These are phyloP conservation scores for Tulasnella sp. DNA, from an alignment of 768 basidiomycete genomes.

Conservation along the genomic window DNA sequence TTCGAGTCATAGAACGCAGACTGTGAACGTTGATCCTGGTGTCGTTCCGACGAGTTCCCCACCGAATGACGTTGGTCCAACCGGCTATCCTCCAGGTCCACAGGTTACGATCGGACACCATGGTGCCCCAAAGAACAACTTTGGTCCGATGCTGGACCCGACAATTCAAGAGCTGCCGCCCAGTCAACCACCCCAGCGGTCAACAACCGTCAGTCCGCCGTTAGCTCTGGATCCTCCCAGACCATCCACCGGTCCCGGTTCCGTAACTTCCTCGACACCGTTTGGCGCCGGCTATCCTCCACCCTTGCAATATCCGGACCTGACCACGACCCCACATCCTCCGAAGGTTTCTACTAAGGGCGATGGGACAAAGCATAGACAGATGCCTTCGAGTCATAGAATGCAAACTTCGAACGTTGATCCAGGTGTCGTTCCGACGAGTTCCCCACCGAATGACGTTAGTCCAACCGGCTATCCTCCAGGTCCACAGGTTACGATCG, in stretches of 20 bases:
- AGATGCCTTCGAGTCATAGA: background rate
- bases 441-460: slow-evolving; percentile 9
- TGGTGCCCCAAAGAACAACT: background rate
- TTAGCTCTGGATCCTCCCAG: slow-evolving; percentile 16
- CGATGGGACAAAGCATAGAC: background rate
- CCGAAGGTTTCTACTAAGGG: background rate
- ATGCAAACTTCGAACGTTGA: background rate
- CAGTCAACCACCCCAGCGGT: slow-evolving; percentile 27
- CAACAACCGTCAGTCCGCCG: slow-evolving; percentile 25
- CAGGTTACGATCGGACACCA: background rate
- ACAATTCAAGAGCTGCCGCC: slow-evolving; percentile 32
- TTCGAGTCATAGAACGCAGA: background rate
- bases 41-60: background rate
- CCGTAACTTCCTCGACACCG: background rate
- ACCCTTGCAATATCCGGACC: background rate
- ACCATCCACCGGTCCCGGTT: slow-evolving; percentile 19
- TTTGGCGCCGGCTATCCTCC: background rate
- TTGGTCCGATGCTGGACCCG: slow-evolving; percentile 30
- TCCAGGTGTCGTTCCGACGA: background rate
- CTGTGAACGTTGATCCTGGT: background rate
- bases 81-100: slow-evolving; percentile 17
- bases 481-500: background rate
- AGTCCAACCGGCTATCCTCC: slow-evolving; percentile 17
- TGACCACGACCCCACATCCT: background rate
- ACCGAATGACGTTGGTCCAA: slow-evolving; percentile 11